Conservation (phyloP, 805 yeast species). For the Naumovozyma dairenensis region DNA sequence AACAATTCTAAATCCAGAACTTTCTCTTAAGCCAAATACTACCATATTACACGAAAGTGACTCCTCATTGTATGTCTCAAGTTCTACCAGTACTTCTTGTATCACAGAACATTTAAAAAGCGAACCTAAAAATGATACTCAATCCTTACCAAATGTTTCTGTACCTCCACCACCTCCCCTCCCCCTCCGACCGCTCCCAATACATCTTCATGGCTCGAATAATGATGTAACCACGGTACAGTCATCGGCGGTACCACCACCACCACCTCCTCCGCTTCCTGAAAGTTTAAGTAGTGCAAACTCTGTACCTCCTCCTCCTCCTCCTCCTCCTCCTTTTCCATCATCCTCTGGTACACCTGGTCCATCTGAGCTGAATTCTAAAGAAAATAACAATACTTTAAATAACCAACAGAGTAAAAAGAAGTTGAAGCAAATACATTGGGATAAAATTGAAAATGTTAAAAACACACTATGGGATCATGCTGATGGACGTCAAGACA, state of each 20-base stretch:
- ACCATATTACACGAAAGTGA: too few species aligned
- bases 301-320: constrained; percentile 15
- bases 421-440: constrained; percentile 68
- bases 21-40: too few species aligned
- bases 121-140: too few species aligned
- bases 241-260: constrained; percentile 2
- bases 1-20: too few species aligned
- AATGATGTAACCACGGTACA: neutral
- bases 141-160: constrained; percentile 1
- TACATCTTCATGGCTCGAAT: too few species aligned
- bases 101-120: too few species aligned
- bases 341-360: constrained; percentile 31
- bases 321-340: constrained; percentile 17
- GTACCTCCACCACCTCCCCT: constrained; percentile 28
- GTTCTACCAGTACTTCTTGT: too few species aligned
- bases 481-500: constrained; percentile 30
- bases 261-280: constrained; percentile 30
- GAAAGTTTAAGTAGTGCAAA: constrained; percentile 6
- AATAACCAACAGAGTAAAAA: constrained; percentile 16
- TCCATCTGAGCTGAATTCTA: constrained; percentile 7
- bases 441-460: constrained; percentile 63
- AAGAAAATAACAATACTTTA: neutral
- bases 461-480: constrained; percentile 56
- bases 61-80: too few species aligned
- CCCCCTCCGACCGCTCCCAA: constrained; percentile 13